Evolutionary conservation across 2,329 filamentous ascomycete species (phyloP), one percentile per base, ranked within the genome.

Genomic region (Alternaria sp.): DNA sequence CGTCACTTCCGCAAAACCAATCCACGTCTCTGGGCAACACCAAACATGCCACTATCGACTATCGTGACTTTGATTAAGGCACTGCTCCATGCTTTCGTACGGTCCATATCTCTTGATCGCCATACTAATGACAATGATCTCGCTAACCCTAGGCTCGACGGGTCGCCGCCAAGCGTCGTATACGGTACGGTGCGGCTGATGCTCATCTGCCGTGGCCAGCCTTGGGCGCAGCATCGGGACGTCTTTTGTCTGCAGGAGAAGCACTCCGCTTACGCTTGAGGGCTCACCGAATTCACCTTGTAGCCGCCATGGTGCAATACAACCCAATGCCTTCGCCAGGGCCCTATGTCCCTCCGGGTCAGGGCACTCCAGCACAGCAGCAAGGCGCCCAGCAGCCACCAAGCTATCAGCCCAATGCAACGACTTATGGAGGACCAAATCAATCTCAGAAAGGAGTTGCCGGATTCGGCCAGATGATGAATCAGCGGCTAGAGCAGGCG

Each of bases 281-380:
- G 34, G 4, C 22, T 24, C 39, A 44, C 47, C 9, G 24, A 51
- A 44, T 2, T 8, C n/a, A 24, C 4, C 1, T 7, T 24, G 4
- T 42, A 41, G 42, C 8, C 28, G 57, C 22, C 30, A 78, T 78
- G 75, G 75, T 74, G 39, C 74, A 78, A 49, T 76, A 70, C 51
- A 68, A 71, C n/a, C 68, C 60, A 7, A 69, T 69, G 48, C 70
- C 72, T 38, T 68, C 72, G 2, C 68, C 72, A 20, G 73, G 73
- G 49, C 48, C 67, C 1, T 77, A 76, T 57, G 61, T 67, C 14
- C 69, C 74, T 7, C 71, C 73, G 3, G 67, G 51, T 51, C 68
- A 65, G 30, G 51, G 54, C 11, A 49, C 64, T 26, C 64, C 61
- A 20, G 28, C 59, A n/a, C 72, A 69, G 42, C 65, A 70, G 49